These are phyloP conservation scores for Funneliformis caledonium DNA, from an alignment of 371 early-diverging fungal genomes.

Conservation along the genomic window DNA sequence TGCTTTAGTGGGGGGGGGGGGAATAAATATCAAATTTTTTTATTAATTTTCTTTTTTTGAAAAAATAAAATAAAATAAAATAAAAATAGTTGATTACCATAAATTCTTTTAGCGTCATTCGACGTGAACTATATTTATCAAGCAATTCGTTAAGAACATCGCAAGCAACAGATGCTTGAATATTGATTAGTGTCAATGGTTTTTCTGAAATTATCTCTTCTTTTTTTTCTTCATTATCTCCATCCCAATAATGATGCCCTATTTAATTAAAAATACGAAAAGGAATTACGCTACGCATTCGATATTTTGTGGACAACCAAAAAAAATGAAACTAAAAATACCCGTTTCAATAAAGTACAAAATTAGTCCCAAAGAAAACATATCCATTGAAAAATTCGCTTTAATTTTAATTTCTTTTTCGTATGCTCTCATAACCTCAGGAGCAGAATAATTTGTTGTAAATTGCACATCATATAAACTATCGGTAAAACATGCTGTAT, in stretches of 20 bases:
- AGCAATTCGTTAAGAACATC: neutral
- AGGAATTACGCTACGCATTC: too few relatives aligned
- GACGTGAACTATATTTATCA: neutral
- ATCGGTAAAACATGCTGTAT: neutral
- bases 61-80: neutral
- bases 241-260: slow-evolving; percentile 23
- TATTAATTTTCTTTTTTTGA: too few relatives aligned
- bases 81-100: neutral
- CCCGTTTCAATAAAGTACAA: slow-evolving; percentile 28
- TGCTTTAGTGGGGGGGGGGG: neutral
- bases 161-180: neutral
- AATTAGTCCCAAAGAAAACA: slow-evolving; percentile 34
- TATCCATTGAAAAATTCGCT: slow-evolving; percentile 15
- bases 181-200: neutral
- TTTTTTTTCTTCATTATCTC: neutral
- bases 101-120: slow-evolving; percentile 2
- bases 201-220: neutral
- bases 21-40: too few relatives aligned
- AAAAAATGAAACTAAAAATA: too few relatives aligned
- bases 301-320: too few relatives aligned
- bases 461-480: neutral
- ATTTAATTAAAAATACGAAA: too few relatives aligned
- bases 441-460: slow-evolving; percentile 16
- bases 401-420: neutral
- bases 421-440: slow-evolving; percentile 17